phyloP scores from a whole-genome alignment of 768 basidiomycete species.

The Rhizopogon vesiculosus region DNA sequence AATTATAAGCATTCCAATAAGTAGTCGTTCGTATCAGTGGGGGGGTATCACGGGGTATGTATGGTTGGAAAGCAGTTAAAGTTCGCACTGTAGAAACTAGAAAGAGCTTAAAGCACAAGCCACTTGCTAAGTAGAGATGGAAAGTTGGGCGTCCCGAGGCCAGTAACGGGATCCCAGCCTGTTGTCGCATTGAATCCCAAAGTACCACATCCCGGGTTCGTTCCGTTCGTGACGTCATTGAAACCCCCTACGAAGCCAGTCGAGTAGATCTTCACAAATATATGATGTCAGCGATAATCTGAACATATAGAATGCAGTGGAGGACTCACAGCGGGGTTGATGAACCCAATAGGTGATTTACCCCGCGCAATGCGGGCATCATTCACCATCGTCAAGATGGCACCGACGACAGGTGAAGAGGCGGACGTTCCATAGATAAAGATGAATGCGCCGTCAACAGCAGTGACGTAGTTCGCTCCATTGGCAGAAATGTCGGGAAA shows the following conservation, averaged over 20 bases:
- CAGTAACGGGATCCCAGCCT: no score
- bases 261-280: constrained; percentile 35
- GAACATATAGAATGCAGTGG: not conserved
- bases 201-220: constrained; percentile 45
- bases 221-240: constrained; percentile 45
- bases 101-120: constrained; percentile 14
- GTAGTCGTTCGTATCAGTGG: not conserved
- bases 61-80: not conserved
- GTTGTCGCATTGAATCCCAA: no score
- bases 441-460: no score
- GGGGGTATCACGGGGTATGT: no score
- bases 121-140: constrained; percentile 28
- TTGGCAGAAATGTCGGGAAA: constrained; percentile 61
- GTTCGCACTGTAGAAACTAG: not conserved
- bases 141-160: no score
- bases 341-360: constrained; percentile 51
- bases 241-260: constrained; percentile 37
- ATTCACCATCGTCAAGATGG: constrained; percentile 57
- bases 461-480: constrained; percentile 31
- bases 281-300: not conserved
- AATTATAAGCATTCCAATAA: not conserved
- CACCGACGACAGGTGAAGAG: constrained; percentile 64
- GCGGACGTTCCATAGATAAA: no score
- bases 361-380: constrained; percentile 47
- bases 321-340: constrained; percentile 44